Evolutionary conservation across 257 asterid species (phyloP).

Genomic region (Coffea eugenioides): DNA sequence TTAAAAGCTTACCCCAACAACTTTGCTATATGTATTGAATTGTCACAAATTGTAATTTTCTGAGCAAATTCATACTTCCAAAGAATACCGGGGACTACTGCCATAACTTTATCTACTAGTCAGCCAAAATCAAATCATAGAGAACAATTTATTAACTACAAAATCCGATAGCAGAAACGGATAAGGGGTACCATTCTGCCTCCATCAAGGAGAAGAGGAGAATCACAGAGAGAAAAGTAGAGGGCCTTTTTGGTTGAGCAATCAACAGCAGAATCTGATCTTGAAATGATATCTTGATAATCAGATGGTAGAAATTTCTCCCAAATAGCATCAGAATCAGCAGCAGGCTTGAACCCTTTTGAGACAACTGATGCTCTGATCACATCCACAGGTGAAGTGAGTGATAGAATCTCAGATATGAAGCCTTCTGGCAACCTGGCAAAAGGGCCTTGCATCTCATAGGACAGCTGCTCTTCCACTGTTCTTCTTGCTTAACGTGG

Average conservation of each 20-base stretch:
- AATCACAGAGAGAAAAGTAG: constrained; percentile 16
- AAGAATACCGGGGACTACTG: no score
- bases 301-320: constrained; percentile 47
- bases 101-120: no score
- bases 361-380: constrained; percentile 5
- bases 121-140: no score
- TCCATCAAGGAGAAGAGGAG: constrained; percentile 41
- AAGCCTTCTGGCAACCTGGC: constrained; percentile 21
- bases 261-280: constrained; percentile 26
- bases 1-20: no score
- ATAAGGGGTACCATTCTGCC: constrained; percentile 37
- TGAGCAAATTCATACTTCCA: no score
- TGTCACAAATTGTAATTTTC: no score
- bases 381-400: constrained; percentile 20
- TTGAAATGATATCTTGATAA: constrained; percentile 40
- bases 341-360: constrained; percentile 12
- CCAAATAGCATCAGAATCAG: constrained; percentile 43
- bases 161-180: no score
- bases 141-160: no score
- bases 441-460: no score
- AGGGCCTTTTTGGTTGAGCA: constrained; percentile 30
- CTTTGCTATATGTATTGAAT: no score
- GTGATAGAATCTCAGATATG: constrained; percentile 16
- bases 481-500: no score
- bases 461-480: no score